Percentiles rank a stretch among this genome's conserved stretches.
phyloP scores from a whole-genome alignment of 306 rosid species.

The Leucaena leucocephala region DNA sequence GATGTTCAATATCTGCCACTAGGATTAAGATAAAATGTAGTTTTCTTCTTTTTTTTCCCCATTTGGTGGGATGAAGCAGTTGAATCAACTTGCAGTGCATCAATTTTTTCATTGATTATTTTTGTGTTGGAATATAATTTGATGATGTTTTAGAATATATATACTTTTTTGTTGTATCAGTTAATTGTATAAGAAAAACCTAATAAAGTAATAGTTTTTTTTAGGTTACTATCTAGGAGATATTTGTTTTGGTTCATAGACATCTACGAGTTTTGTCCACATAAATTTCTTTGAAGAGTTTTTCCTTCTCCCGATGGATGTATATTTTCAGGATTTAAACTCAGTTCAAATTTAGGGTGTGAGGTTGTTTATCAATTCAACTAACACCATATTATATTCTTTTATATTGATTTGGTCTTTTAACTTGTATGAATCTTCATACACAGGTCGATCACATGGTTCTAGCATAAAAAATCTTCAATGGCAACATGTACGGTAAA shows the following conservation, averaged over 20 bases:
- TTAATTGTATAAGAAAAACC: conserved; percentile 28
- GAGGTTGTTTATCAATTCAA: too few relatives aligned
- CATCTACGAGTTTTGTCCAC: not conserved
- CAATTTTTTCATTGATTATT: conserved; percentile 91
- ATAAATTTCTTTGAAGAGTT: not conserved
- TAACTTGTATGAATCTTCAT: too few relatives aligned
- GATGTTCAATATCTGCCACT: conserved; percentile 89
- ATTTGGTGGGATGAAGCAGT: conserved; percentile 79
- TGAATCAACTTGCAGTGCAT: conserved; percentile 66
- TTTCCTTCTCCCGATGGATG: too few relatives aligned
- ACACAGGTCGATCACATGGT: too few relatives aligned
- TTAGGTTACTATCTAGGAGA: conserved; percentile 34
- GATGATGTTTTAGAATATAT: conserved; percentile 48
- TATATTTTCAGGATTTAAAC: too few relatives aligned
- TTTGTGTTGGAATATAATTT: conserved; percentile 67
- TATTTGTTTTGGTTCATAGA: not conserved
- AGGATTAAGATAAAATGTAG: conserved; percentile 82
- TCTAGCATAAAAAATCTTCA: too few relatives aligned
- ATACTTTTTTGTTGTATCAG: conserved; percentile 33
- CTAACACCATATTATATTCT: too few relatives aligned
- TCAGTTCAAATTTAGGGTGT: too few relatives aligned
- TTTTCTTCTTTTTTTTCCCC: conserved; percentile 21
- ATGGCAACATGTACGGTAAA: too few relatives aligned
- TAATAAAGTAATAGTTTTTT: conserved; percentile 34
- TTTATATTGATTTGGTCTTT: too few relatives aligned